Base-by-base conservation (phyloP, 495 filamentous ascomycete genomes). In the Xylaria grammica region DNA sequence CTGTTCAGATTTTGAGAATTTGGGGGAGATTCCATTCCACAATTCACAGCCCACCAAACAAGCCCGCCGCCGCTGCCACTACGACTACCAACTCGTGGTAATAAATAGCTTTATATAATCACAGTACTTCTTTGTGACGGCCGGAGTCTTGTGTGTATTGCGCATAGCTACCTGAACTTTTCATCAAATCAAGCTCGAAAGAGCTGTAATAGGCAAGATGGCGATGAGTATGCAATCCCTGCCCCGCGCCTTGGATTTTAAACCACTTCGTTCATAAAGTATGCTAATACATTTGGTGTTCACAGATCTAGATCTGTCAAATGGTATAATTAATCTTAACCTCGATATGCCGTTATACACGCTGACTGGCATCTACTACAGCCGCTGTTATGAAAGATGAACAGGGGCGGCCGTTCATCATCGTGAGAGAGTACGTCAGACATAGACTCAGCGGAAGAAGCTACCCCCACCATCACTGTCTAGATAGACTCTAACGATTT, bases 351-450 rank as follows among this genome's bases (percentile, higher is more conserved):
- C 6, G 30, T 8, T 22, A 51, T 5, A 15, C 24, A 24, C 62
- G 58, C 69, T 72, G 54, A 72, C 54, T 19, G 44, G 65, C 71
- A 54, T 67, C 64, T 38, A 11, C 11, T 68, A 53, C 55, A 86
- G 84, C 84, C 65, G 64, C 78, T 68, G 81, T 86, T 69, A 77
- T 85, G 72, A 85, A 85, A 82, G 95, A 99, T 87, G 95, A 99
- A 79, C 89, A 93, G 75, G 95, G 95, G 63, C 87, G 95, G 72
- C 95, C 96, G 46, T 98, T 99, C 76, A 98, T 99, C 72, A 89
- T 99, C 63, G 95, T 99, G 66, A 87, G 95, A 89, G 95, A 99
- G 94, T 97, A 86, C 78, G 92, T 88, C 67, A 30, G 50, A 34
- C 44, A 42, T 5, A 26, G 11, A 6, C 10, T 27, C 5, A 24